A percentile compares a stretch with the other conserved stretches of the same genome.
Conservation (phyloP, 768 basidiomycete species). For the Tricholoma matsutake region DNA sequence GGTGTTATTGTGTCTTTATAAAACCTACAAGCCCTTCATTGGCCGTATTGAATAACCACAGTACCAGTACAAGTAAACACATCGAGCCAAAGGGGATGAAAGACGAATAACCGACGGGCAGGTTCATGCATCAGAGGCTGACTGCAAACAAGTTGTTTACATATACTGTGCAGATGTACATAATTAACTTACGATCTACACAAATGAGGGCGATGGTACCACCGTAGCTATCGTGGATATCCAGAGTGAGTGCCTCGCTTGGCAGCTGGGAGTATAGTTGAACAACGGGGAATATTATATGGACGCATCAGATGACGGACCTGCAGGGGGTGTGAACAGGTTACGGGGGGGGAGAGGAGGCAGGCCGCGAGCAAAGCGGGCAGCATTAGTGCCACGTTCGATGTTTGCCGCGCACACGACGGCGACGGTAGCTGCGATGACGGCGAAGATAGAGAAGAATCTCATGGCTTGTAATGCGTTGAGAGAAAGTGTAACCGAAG, state of each 20-base stretch:
- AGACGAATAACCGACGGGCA: neutral
- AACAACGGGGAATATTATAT: neutral
- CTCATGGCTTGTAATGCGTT: slow-evolving; percentile 31
- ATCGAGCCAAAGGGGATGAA: neutral
- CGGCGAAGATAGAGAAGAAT: slow-evolving; percentile 36
- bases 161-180: neutral
- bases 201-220: slow-evolving; percentile 43
- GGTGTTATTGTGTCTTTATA: no score
- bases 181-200: slow-evolving; percentile 36
- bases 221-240: slow-evolving; percentile 36
- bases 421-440: slow-evolving; percentile 36
- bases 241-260: slow-evolving; percentile 33
- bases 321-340: slow-evolving; percentile 28
- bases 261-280: slow-evolving; percentile 28
- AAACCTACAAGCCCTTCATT: neutral
- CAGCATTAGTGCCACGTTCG: slow-evolving; percentile 51
- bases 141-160: neutral
- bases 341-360: slow-evolving; percentile 44
- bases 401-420: slow-evolving; percentile 31
- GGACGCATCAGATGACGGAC: slow-evolving; percentile 22
- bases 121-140: slow-evolving; percentile 10
- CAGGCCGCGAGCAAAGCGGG: slow-evolving; percentile 51
- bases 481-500: slow-evolving; percentile 4
- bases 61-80: neutral
- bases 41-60: neutral